Percentiles rank a stretch among this genome's conserved stretches.
Evolutionary conservation across 2,329 filamentous ascomycete genomes (phyloP).

Genomic region (Karstenula rhodostoma): DNA sequence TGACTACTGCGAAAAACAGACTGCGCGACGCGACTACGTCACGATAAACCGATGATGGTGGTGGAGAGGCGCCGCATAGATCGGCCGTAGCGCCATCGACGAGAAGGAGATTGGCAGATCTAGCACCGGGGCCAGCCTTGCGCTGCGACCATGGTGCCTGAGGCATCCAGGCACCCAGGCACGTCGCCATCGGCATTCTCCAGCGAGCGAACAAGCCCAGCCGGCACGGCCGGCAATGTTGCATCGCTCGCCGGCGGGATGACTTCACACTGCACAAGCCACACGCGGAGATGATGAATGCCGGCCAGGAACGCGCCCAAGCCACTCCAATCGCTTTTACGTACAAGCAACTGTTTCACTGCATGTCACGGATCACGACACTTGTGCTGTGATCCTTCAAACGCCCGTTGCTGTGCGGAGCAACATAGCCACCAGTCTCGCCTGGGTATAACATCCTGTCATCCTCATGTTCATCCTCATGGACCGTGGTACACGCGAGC

Average conservation of each 20-base stretch:
- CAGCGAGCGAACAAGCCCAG: conserved; percentile 8
- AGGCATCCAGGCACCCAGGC: conserved; percentile 1
- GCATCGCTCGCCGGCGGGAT: conserved; percentile 6
- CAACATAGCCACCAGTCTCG: conserved; percentile 18
- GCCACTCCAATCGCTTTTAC: conserved; percentile 22
- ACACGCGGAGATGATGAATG: background rate
- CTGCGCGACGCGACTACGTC: conserved; percentile 12
- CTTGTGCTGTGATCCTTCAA: conserved; percentile 4
- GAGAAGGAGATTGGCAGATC: background rate
- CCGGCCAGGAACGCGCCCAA: conserved; percentile 5
- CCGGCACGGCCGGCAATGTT: conserved; percentile 13
- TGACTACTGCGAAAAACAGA: background rate
- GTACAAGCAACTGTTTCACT: conserved; percentile 26
- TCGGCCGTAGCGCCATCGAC: conserved; percentile 12
- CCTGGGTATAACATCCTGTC: conserved; percentile 26
- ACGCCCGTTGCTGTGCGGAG: conserved; percentile 12
- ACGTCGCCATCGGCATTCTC: conserved; percentile 16
- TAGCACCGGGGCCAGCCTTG: background rate
- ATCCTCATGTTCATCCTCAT: background rate
- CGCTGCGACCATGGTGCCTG: background rate
- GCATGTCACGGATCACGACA: conserved; percentile 20
- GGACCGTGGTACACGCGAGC: background rate
- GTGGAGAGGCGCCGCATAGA: conserved; percentile 6
- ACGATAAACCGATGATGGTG: conserved; percentile 7
- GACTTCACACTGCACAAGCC: background rate